Evolutionary conservation across 306 rosid genomes (phyloP).

Genomic region (Fragaria nilgerrensis): DNA sequence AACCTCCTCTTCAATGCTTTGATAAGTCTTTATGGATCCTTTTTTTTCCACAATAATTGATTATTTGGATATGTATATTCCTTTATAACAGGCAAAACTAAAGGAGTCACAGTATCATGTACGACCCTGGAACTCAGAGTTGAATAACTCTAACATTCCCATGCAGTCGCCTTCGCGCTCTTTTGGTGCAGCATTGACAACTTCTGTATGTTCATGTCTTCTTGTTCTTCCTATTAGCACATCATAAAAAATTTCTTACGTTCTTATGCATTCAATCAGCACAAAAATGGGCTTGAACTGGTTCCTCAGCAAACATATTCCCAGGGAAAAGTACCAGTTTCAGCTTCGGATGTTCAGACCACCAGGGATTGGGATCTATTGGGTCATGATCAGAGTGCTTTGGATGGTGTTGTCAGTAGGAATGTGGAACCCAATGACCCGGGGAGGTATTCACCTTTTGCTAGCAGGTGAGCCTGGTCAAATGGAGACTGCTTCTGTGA

Average conservation of each 20-base stretch:
- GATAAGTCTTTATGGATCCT: not conserved
- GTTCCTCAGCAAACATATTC: slow-evolving; percentile 73
- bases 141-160: slow-evolving; percentile 53
- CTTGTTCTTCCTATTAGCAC: slow-evolving; percentile 23
- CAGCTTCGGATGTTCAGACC: slow-evolving; percentile 57
- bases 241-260: slow-evolving; percentile 22
- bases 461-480: slow-evolving; percentile 99
- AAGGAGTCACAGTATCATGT: slow-evolving; percentile 93
- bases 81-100: slow-evolving; percentile 65
- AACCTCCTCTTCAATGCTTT: not conserved
- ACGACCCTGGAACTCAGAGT: slow-evolving; percentile 74
- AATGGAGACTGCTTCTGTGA: slow-evolving; percentile 98
- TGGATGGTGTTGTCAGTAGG: slow-evolving; percentile 43
- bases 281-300: slow-evolving; percentile 72
- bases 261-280: slow-evolving; percentile 43
- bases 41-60: slow-evolving; percentile 16
- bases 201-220: slow-evolving; percentile 55
- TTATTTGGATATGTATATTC: slow-evolving; percentile 25
- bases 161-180: slow-evolving; percentile 58
- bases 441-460: slow-evolving; percentile 85
- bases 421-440: slow-evolving; percentile 52
- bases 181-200: slow-evolving; percentile 55
- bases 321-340: slow-evolving; percentile 45
- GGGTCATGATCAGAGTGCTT: slow-evolving; percentile 53
- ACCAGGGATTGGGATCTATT: slow-evolving; percentile 62